Percentiles rank a stretch among this genome's conserved stretches.
phyloP scores from a whole-genome alignment of 1,284 basidiomycete species.

The Ceratobasidium theobromae region DNA sequence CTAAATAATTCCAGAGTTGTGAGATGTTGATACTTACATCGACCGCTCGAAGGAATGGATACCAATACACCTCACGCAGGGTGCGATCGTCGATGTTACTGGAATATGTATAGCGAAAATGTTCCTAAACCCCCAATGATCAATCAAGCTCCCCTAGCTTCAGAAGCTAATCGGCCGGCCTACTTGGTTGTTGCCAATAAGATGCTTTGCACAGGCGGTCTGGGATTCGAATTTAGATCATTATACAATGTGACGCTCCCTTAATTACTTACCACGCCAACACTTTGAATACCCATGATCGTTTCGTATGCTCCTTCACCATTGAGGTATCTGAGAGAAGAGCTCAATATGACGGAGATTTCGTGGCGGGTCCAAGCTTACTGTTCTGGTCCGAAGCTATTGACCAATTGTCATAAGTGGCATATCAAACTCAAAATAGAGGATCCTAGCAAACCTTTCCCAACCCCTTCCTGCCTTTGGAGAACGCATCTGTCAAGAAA shows the following conservation, averaged over 20 bases:
- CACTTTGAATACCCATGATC: constrained; percentile 24
- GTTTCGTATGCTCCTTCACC: constrained; percentile 28
- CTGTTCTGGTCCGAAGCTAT: constrained; percentile 28
- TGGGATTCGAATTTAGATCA: not conserved
- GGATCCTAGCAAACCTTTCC: constrained; percentile 16
- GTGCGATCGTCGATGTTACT: constrained; percentile 36
- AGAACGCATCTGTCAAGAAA: constrained; percentile 21
- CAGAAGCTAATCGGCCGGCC: not conserved
- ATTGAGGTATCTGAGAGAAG: constrained; percentile 10
- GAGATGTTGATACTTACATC: constrained; percentile 11
- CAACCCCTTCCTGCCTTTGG: constrained; percentile 25
- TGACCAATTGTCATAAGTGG: no score
- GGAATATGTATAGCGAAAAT: constrained; percentile 32
- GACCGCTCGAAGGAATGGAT: constrained; percentile 32
- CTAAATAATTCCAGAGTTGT: not conserved
- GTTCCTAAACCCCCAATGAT: not conserved
- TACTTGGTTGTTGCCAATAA: constrained; percentile 34
- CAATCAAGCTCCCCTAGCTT: not conserved
- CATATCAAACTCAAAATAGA: no score
- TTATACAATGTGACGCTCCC: not conserved
- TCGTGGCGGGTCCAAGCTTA: not conserved
- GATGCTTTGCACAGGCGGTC: constrained; percentile 35
- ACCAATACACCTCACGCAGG: constrained; percentile 33
- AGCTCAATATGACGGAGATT: not conserved
- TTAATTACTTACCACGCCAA: constrained; percentile 4